Percentiles rank a stretch among this genome's conserved stretches.
Evolutionary conservation across 495 filamentous ascomycete genomes (phyloP).

Genomic region (Aspergillus leporis): DNA sequence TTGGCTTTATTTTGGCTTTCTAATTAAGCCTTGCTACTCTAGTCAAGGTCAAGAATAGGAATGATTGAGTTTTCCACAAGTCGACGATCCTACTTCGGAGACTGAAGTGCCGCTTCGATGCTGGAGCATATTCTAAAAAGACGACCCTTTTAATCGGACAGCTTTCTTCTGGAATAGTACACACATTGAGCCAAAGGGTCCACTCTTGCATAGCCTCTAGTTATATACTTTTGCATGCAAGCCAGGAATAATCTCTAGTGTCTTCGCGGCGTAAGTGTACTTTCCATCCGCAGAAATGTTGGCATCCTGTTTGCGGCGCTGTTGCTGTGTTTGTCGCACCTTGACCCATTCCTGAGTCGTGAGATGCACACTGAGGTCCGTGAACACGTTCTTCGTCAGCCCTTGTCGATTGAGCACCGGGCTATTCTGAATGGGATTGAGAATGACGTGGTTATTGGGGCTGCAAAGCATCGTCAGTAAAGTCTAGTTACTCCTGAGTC

Average conservation of each 20-base stretch:
- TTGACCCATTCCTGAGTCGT: conserved; percentile 39
- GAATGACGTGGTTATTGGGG: conserved; percentile 37
- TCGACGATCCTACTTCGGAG: no score
- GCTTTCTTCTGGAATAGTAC: no score
- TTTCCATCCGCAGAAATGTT: conserved; percentile 42
- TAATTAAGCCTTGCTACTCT: no score
- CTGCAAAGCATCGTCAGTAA: conserved; percentile 11
- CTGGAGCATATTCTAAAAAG: no score
- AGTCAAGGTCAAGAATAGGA: no score
- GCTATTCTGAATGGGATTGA: conserved; percentile 47
- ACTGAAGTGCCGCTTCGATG: no score
- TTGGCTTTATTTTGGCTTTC: no score
- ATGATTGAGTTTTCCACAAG: no score
- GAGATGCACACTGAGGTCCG: conserved; percentile 34
- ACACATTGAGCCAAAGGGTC: no score
- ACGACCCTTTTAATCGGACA: no score
- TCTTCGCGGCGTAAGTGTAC: conserved; percentile 38
- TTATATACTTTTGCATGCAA: conserved; percentile 46
- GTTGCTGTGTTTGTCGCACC: conserved; percentile 41
- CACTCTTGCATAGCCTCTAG: conserved; percentile 16
- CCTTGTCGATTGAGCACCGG: conserved; percentile 44
- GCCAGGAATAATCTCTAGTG: conserved; percentile 50
- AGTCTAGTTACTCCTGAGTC: not conserved
- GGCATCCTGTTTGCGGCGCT: conserved; percentile 40
- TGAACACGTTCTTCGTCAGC: conserved; percentile 34